These are phyloP conservation scores for Curvularia verruculosa DNA, from an alignment of 2,329 filamentous ascomycete genomes.

Conservation along the genomic window DNA sequence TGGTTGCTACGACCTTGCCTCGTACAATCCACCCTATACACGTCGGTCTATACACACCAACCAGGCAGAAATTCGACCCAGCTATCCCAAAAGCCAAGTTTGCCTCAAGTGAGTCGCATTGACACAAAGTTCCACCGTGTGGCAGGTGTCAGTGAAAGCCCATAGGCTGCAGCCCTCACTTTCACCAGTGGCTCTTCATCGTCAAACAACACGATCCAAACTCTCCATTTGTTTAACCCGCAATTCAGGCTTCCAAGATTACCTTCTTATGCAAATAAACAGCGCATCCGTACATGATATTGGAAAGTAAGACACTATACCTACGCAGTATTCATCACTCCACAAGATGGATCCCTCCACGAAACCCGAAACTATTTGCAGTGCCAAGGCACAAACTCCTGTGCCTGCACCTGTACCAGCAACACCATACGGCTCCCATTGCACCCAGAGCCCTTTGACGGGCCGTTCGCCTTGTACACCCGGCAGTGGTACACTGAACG, in stretches of 20 bases:
- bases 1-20: background rate
- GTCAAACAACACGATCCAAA: background rate
- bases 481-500: conserved; percentile 1
- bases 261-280: background rate
- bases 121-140: background rate
- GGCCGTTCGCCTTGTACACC: conserved; percentile 19
- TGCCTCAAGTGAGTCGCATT: background rate
- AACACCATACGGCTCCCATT: background rate
- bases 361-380: background rate
- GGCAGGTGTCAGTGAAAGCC: background rate
- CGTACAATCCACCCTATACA: background rate
- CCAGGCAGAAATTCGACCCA: background rate
- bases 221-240: background rate
- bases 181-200: background rate
- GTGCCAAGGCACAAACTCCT: background rate
- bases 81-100: background rate
- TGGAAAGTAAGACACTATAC: background rate
- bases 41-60: background rate
- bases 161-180: too few relatives aligned
- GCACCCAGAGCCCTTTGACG: conserved; percentile 5
- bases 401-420: background rate
- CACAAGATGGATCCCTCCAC: conserved; percentile 2
- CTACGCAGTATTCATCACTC: background rate
- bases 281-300: background rate
- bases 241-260: too few relatives aligned